These are phyloP conservation scores for Leishmania tropica DNA, from an alignment of 208 protist species.

Conservation along the genomic window DNA sequence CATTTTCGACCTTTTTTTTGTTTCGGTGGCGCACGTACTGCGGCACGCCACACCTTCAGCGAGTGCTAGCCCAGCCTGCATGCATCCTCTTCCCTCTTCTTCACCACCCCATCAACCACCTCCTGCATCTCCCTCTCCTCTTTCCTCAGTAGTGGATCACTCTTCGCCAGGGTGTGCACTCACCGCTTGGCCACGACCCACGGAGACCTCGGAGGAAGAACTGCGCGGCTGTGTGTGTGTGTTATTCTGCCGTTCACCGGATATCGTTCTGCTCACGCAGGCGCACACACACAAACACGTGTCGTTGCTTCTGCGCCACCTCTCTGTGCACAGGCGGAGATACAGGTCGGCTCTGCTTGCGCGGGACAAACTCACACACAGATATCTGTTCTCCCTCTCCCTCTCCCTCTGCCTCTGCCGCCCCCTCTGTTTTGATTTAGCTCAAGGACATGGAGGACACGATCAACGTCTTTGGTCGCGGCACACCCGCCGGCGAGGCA, in stretches of 20 bases:
- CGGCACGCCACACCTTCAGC: neutral
- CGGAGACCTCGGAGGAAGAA: neutral
- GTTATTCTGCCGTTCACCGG: neutral
- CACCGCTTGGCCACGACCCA: too few species aligned
- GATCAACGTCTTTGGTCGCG: conserved; percentile 80
- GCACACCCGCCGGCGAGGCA: conserved; percentile 86
- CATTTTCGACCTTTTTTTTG: neutral
- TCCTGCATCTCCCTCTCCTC: neutral
- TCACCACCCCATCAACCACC: neutral
- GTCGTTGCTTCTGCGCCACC: neutral
- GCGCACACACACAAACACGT: neutral
- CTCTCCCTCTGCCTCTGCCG: neutral
- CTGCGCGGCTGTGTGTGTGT: neutral
- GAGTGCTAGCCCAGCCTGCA: neutral
- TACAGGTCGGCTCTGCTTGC: neutral
- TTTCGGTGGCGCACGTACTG: neutral
- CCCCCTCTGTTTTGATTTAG: neutral
- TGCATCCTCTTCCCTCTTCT: neutral
- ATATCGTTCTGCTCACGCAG: neutral
- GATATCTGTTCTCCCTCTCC: neutral
- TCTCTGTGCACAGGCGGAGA: neutral
- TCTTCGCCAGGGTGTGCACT: neutral
- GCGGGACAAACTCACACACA: neutral
- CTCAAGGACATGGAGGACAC: conserved; percentile 40
- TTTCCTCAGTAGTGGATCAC: neutral